phyloP scores from a whole-genome alignment of 2,329 filamentous ascomycete genomes.

The Alternaria brassicae region DNA sequence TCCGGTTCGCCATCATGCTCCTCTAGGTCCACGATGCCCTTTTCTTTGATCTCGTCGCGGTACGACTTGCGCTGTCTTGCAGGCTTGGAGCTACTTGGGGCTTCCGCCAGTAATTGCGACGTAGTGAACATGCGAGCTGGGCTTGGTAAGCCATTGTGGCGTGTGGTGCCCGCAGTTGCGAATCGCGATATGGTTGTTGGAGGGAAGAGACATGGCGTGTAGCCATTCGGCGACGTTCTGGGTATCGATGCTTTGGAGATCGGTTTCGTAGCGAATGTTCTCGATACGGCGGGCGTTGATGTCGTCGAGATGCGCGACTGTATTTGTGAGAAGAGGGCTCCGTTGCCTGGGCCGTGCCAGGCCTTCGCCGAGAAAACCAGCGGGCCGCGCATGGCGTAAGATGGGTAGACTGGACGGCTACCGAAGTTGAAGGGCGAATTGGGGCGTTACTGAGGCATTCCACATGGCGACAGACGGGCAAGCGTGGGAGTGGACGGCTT shows the following conservation, averaged over 20 bases:
- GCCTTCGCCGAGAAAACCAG: conserved; percentile 41
- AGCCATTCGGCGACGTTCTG: conserved; percentile 8
- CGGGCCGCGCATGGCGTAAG: conserved; percentile 46
- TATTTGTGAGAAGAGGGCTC: conserved; percentile 45
- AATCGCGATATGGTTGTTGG: conserved; percentile 19
- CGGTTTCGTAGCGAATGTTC: conserved; percentile 25
- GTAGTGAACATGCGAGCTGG: conserved; percentile 38
- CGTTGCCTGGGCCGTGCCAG: conserved; percentile 46
- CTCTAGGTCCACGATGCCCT: conserved; percentile 45
- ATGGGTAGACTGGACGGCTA: conserved; percentile 33
- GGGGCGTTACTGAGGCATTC: conserved; percentile 24
- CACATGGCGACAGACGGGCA: conserved; percentile 32
- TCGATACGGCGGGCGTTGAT: conserved; percentile 23
- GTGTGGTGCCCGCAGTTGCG: conserved; percentile 28
- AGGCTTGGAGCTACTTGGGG: conserved; percentile 22
- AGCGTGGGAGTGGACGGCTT: conserved; percentile 22
- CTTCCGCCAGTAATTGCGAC: conserved; percentile 38
- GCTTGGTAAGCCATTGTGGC: conserved; percentile 36
- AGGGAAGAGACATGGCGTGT: conserved; percentile 22
- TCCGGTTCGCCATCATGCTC: conserved; percentile 58
- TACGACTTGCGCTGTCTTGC: conserved; percentile 43
- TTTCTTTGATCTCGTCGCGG: conserved; percentile 50
- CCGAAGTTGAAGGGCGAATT: conserved; percentile 24
- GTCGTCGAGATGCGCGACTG: conserved; percentile 30
- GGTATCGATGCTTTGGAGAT: not conserved